phyloP scores from a whole-genome alignment of 768 basidiomycete genomes.

The Phaffia australis region DNA sequence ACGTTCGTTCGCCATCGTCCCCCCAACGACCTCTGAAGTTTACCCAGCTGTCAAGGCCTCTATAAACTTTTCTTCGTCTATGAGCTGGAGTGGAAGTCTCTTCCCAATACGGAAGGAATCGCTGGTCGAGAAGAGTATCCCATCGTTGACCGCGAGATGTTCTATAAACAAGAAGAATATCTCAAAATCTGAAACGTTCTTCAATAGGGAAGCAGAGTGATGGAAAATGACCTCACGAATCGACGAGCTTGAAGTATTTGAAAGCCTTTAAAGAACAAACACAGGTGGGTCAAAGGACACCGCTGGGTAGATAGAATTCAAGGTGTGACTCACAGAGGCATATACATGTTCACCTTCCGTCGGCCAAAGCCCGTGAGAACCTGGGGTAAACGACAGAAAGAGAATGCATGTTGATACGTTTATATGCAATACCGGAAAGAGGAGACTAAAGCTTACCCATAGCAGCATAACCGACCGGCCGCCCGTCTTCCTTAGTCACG shows the following conservation, averaged over 20 bases:
- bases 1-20: background rate
- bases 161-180: no score
- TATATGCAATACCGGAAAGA: background rate
- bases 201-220: no score
- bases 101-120: background rate
- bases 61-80: background rate
- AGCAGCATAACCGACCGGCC: slow-evolving; percentile 9
- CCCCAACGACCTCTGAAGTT: slow-evolving; percentile 4
- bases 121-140: slow-evolving; percentile 3
- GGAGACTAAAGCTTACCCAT: background rate
- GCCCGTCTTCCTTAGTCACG: slow-evolving; percentile 6
- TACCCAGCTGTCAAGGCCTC: background rate
- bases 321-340: background rate
- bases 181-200: no score
- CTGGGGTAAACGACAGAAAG: background rate
- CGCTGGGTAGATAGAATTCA: background rate
- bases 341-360: background rate
- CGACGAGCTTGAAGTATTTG: slow-evolving; percentile 5
- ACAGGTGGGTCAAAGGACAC: background rate
- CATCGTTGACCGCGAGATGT: slow-evolving; percentile 9
- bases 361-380: slow-evolving; percentile 12
- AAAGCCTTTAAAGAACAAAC: background rate
- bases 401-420: background rate
- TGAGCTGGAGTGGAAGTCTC: background rate
- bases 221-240: background rate